Conservation (phyloP, 148 eudicot genomes). For the Oxyria digyna region DNA sequence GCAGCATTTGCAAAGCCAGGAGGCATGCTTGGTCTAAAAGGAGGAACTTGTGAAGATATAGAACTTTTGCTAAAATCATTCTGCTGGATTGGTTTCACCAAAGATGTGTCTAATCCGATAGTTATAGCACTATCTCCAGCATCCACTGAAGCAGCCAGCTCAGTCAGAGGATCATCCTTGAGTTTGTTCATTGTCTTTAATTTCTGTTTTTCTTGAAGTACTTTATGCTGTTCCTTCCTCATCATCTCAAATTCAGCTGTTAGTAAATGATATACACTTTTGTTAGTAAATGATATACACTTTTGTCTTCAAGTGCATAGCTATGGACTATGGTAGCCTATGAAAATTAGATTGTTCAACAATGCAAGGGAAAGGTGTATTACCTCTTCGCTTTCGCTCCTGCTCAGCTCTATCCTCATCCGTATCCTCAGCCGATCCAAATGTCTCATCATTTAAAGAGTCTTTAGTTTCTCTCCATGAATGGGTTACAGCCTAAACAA, state of each 20-base stretch:
- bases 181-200: slow-evolving; percentile 29
- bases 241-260: slow-evolving; percentile 87
- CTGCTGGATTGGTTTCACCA: slow-evolving; percentile 21
- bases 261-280: slow-evolving; percentile 2
- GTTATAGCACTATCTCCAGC: slow-evolving; percentile 16
- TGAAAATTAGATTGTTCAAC: background rate
- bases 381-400: slow-evolving; percentile 90
- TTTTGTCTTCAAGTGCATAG: background rate
- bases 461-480: slow-evolving; percentile 58
- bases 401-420: slow-evolving; percentile 84
- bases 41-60: slow-evolving; percentile 31
- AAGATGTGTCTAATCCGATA: slow-evolving; percentile 26
- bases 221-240: slow-evolving; percentile 91
- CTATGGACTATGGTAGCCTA: background rate
- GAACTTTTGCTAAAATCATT: slow-evolving; percentile 42
- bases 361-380: background rate
- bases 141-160: slow-evolving; percentile 17
- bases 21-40: slow-evolving; percentile 78
- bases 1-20: slow-evolving; percentile 69
- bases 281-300: background rate
- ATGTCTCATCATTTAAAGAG: slow-evolving; percentile 82
- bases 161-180: slow-evolving; percentile 30
- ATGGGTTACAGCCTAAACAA: slow-evolving; percentile 63
- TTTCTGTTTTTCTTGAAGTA: slow-evolving; percentile 72
- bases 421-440: slow-evolving; percentile 66